These are phyloP conservation scores for Cercospora sojina DNA, from an alignment of 2,329 filamentous ascomycete species.

Conservation along the genomic window DNA sequence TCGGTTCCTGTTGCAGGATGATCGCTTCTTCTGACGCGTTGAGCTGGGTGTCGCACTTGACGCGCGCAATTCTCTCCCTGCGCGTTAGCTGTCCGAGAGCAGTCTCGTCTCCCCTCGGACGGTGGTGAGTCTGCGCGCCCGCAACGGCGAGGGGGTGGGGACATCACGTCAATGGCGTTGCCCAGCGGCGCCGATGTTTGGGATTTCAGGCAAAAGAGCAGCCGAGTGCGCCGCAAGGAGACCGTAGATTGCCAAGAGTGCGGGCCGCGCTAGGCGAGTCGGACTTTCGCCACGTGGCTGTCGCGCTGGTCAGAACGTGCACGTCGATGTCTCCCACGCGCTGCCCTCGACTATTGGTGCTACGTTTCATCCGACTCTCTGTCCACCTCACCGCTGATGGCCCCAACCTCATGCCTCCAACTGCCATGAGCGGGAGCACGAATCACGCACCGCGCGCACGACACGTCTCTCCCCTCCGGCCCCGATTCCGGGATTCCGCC, in stretches of 20 bases:
- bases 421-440: not conserved
- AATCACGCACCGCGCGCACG: not conserved
- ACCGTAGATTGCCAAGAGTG: not conserved
- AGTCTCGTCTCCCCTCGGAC: not conserved
- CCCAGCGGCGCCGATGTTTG: not conserved
- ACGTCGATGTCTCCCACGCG: not conserved
- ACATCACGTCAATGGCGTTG: not conserved
- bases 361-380: not conserved
- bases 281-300: not conserved
- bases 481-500: not conserved
- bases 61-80: not conserved
- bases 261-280: not conserved
- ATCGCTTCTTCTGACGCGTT: not conserved
- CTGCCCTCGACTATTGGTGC: not conserved
- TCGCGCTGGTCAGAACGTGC: not conserved
- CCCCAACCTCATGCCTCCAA: not conserved
- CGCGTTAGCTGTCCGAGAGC: not conserved
- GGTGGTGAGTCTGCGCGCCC: not conserved
- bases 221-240: not conserved
- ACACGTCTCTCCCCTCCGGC: not conserved
- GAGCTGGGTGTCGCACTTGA: not conserved
- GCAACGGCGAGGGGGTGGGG: not conserved
- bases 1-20: not conserved
- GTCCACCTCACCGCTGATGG: not conserved
- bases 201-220: not conserved